Conservation (phyloP, 768 basidiomycete species). For the Russula olivacea region DNA sequence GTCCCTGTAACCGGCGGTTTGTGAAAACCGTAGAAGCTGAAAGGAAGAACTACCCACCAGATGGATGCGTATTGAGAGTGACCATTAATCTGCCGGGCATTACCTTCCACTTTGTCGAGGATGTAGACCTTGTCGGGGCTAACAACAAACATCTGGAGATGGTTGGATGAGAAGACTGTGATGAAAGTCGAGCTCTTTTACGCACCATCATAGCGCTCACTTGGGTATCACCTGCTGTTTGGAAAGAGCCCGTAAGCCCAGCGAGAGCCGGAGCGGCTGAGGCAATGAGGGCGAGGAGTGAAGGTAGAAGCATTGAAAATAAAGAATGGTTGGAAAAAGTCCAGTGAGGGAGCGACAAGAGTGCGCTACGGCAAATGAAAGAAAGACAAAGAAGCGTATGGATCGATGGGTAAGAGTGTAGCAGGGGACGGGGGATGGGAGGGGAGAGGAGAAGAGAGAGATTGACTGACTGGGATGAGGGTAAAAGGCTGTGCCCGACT, state of each 20-base stretch:
- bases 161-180: not conserved
- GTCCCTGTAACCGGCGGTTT: slow-evolving; percentile 42
- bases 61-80: slow-evolving; percentile 73
- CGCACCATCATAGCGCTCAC: slow-evolving; percentile 54
- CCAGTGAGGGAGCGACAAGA: not conserved
- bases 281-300: slow-evolving; percentile 43
- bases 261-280: slow-evolving; percentile 28
- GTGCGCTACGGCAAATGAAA: not conserved
- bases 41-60: slow-evolving; percentile 39
- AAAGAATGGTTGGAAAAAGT: not conserved
- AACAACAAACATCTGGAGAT: slow-evolving; percentile 67
- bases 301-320: slow-evolving; percentile 26
- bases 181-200: not conserved
- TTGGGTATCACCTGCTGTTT: slow-evolving; percentile 35
- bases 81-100: slow-evolving; percentile 54
- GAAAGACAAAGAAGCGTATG: not conserved
- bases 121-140: slow-evolving; percentile 80
- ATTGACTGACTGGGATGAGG: not conserved
- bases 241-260: slow-evolving; percentile 30
- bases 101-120: slow-evolving; percentile 85
- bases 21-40: not conserved
- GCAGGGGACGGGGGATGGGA: no score
- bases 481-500: not conserved
- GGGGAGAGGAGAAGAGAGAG: not conserved
- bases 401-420: not conserved